phyloP scores from a whole-genome alignment of 257 asterid species.

The Solanum piurae region DNA sequence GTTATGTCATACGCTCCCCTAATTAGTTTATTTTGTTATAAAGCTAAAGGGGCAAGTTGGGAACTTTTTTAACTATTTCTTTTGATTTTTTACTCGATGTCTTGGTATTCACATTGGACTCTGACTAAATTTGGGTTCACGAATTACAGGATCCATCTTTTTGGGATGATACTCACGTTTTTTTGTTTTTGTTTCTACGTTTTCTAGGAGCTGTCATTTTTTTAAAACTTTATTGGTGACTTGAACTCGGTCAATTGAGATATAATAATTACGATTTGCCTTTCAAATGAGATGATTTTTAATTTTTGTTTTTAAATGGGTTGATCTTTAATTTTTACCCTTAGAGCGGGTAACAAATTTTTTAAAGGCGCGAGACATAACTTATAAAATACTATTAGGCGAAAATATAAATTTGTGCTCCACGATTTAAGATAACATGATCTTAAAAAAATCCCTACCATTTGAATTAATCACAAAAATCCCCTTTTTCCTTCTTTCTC shows the following conservation, averaged over 20 bases:
- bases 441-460: no score
- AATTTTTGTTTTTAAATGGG: not conserved
- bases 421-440: no score
- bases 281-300: not conserved
- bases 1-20: not conserved
- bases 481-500: no score
- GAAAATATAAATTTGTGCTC: no score
- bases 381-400: not conserved
- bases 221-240: not conserved
- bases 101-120: not conserved
- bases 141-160: not conserved
- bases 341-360: not conserved
- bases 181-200: no score
- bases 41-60: not conserved
- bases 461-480: no score
- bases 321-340: not conserved
- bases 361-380: no score
- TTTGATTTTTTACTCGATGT: not conserved
- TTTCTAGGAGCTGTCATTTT: not conserved
- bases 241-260: not conserved
- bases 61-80: not conserved
- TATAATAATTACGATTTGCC: not conserved
- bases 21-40: not conserved
- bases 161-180: not conserved
- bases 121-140: accelerated